Conservation (phyloP, 2,329 filamentous ascomycete species). For the Clonostachys sp. region DNA sequence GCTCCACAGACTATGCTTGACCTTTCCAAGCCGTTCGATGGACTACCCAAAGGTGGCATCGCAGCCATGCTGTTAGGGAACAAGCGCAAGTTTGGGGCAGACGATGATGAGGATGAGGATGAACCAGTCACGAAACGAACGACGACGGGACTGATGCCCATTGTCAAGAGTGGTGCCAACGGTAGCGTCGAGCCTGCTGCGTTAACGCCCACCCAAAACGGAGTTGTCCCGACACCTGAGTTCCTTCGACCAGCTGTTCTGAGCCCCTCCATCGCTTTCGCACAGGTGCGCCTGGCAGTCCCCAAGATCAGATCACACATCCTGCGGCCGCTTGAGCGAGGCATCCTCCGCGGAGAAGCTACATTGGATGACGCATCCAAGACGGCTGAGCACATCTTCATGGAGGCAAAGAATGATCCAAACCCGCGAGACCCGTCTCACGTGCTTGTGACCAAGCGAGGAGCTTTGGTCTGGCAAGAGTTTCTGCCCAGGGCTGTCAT, state of each 20-base stretch:
- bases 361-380: slow-evolving; percentile 58
- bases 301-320: slow-evolving; percentile 83
- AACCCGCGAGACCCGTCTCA: slow-evolving; percentile 77
- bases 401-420: slow-evolving; percentile 84
- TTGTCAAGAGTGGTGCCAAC: slow-evolving; percentile 72
- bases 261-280: slow-evolving; percentile 75
- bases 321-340: slow-evolving; percentile 72
- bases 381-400: slow-evolving; percentile 64
- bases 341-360: slow-evolving; percentile 46
- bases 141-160: slow-evolving; percentile 64
- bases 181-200: slow-evolving; percentile 68
- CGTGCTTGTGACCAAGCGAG: slow-evolving; percentile 76
- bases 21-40: slow-evolving; percentile 89
- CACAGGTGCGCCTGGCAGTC: slow-evolving; percentile 81
- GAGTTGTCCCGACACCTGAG: slow-evolving; percentile 68
- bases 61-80: slow-evolving; percentile 85
- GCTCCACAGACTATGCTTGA: slow-evolving; percentile 80
- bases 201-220: slow-evolving; percentile 53
- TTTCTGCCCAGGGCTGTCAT: slow-evolving; percentile 83
- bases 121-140: slow-evolving; percentile 46
- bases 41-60: slow-evolving; percentile 84
- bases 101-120: slow-evolving; percentile 74
- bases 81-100: slow-evolving; percentile 74
- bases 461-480: slow-evolving; percentile 85
- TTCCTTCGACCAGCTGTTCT: slow-evolving; percentile 84